phyloP scores from a whole-genome alignment of 2,329 filamentous ascomycete genomes.

The Fusarium verticillioides region DNA sequence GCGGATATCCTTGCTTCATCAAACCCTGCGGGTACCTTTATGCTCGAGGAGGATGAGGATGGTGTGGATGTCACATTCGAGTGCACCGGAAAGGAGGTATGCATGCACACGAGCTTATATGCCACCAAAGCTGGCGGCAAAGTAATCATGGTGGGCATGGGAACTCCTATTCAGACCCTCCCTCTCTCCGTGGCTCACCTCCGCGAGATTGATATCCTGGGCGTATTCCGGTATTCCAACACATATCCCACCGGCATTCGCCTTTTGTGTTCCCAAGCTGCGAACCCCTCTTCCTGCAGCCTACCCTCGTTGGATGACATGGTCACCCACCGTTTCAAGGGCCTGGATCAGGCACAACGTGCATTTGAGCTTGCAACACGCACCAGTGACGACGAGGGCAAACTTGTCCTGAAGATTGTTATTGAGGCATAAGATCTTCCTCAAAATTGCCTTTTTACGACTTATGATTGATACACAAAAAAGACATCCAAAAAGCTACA shows the following conservation, averaged over 20 bases:
- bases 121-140: slow-evolving; percentile 76
- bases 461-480: slow-evolving; percentile 34
- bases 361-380: slow-evolving; percentile 78
- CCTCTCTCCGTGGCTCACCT: slow-evolving; percentile 78
- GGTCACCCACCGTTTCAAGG: slow-evolving; percentile 78
- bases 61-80: slow-evolving; percentile 79
- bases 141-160: slow-evolving; percentile 83
- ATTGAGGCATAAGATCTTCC: slow-evolving; percentile 60
- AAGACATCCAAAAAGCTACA: slow-evolving; percentile 25
- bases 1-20: slow-evolving; percentile 60
- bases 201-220: slow-evolving; percentile 81
- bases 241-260: slow-evolving; percentile 78
- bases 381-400: slow-evolving; percentile 74
- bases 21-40: slow-evolving; percentile 40
- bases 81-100: slow-evolving; percentile 80
- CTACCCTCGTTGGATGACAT: slow-evolving; percentile 75
- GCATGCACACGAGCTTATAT: slow-evolving; percentile 80
- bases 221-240: slow-evolving; percentile 81
- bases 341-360: slow-evolving; percentile 68
- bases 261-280: slow-evolving; percentile 61
- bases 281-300: slow-evolving; percentile 53
- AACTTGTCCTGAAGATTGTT: slow-evolving; percentile 78
- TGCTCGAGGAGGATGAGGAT: slow-evolving; percentile 68
- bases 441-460: slow-evolving; percentile 2
- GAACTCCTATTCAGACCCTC: slow-evolving; percentile 78